phyloP scores from a whole-genome alignment of 805 yeast species.

The Torulaspora indica region DNA sequence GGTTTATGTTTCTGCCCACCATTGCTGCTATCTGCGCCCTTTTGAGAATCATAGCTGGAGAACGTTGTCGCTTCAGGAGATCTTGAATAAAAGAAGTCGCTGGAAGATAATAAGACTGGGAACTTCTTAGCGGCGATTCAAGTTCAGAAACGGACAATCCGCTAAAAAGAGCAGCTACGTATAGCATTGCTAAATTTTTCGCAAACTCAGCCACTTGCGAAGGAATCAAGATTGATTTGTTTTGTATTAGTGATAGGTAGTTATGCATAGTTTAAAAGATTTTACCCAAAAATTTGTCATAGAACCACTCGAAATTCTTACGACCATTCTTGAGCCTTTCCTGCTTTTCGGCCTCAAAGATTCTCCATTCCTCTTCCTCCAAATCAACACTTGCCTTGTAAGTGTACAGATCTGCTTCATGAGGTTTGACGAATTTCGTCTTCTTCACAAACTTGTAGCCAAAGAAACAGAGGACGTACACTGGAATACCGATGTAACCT shows the following conservation, averaged over 20 bases:
- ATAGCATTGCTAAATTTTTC: too few relatives aligned
- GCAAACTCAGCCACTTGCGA: too few relatives aligned
- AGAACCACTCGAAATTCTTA: conserved; percentile 44
- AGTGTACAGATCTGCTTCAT: conserved; percentile 55
- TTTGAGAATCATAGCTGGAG: conserved; percentile 49
- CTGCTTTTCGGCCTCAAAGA: conserved; percentile 28
- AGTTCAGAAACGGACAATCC: not conserved
- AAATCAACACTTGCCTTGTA: conserved; percentile 30
- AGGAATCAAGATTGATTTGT: not conserved
- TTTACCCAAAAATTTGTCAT: conserved; percentile 47
- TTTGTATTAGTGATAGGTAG: too few relatives aligned
- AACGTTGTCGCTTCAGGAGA: conserved; percentile 18
- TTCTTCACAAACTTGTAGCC: conserved; percentile 58
- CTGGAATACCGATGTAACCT: conserved; percentile 65
- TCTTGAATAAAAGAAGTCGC: conserved; percentile 3
- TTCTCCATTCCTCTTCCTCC: conserved; percentile 35
- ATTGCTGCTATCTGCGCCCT: conserved; percentile 43
- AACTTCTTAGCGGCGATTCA: not conserved
- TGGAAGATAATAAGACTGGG: conserved; percentile 3
- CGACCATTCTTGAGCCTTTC: conserved; percentile 27
- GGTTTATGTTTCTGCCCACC: conserved; percentile 54
- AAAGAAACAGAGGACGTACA: conserved; percentile 48
- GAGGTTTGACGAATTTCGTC: conserved; percentile 46
- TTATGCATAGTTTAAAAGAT: conserved; percentile 36
- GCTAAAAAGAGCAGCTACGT: too few relatives aligned